Conservation (phyloP, 116 monocot species). For the Papilionanthe hybrid region DNA sequence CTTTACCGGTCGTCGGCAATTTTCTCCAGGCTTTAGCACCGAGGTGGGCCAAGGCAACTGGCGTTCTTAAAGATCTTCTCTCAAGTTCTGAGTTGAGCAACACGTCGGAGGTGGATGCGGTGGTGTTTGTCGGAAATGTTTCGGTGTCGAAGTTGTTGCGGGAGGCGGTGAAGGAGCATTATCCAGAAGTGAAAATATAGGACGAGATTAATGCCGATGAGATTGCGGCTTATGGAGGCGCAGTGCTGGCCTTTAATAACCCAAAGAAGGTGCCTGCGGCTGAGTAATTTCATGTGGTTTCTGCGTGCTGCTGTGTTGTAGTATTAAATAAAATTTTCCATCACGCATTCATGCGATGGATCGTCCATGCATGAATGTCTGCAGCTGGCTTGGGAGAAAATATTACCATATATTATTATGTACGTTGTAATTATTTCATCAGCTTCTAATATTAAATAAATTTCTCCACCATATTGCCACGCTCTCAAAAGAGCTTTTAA, state of each 20-base stretch:
- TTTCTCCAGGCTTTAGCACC: background rate
- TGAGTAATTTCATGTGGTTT: no score
- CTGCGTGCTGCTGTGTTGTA: no score
- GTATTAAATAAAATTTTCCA: no score
- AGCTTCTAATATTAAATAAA: no score
- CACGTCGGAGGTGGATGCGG: background rate
- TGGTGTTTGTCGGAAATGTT: background rate
- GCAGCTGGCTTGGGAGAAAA: no score
- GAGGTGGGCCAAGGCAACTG: background rate
- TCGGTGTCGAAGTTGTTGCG: background rate
- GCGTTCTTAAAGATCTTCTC: background rate
- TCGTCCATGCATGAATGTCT: no score
- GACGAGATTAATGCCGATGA: background rate
- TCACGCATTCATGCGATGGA: no score
- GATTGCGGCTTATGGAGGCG: background rate
- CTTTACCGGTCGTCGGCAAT: no score
- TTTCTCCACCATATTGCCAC: no score
- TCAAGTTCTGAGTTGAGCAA: background rate
- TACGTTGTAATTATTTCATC: no score
- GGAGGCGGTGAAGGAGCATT: background rate
- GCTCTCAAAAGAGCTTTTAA: no score
- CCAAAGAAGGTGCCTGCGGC: background rate
- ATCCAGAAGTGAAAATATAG: background rate
- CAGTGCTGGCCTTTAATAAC: background rate
- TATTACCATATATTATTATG: no score